Percentiles rank a stretch among this genome's conserved stretches.
phyloP scores from a whole-genome alignment of 2,329 filamentous ascomycete genomes.

The Sporothrix variecibatus region DNA sequence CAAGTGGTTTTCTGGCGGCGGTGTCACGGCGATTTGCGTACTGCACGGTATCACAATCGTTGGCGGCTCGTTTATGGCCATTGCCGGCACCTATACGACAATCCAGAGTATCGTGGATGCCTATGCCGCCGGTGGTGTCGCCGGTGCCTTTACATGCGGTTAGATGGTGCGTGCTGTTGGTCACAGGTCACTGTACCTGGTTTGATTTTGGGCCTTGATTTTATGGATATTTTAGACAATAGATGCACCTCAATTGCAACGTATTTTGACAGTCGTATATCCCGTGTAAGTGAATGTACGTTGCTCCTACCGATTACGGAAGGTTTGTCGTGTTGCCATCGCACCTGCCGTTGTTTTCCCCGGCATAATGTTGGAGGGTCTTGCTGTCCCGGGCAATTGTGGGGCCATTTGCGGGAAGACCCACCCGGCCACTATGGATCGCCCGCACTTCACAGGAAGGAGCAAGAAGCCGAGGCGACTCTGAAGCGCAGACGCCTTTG shows the following conservation, averaged over 20 bases:
- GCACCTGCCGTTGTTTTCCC: neutral
- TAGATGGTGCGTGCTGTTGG: neutral
- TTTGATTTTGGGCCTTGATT: neutral
- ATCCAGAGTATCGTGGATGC: slow-evolving; percentile 36
- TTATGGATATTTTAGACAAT: neutral
- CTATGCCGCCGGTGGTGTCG: slow-evolving; percentile 32
- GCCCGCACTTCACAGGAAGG: neutral
- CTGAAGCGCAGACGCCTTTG: neutral
- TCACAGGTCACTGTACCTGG: no score
- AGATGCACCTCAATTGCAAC: neutral
- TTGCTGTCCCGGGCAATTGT: neutral
- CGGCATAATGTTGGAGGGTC: neutral
- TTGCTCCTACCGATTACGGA: neutral
- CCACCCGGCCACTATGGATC: neutral
- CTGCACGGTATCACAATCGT: slow-evolving; percentile 32
- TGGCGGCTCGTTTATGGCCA: slow-evolving; percentile 33
- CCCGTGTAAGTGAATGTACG: neutral
- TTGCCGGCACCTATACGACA: slow-evolving; percentile 35
- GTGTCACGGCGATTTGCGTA: slow-evolving; percentile 19
- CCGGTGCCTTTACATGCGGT: slow-evolving; percentile 32
- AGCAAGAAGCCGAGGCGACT: slow-evolving; percentile 5
- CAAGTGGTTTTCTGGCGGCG: slow-evolving; percentile 21
- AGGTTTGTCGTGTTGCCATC: neutral
- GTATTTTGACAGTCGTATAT: neutral
- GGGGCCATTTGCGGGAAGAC: neutral